Base-by-base conservation (phyloP, 805 yeast species). In the Candida khao-thaluensis region DNA sequence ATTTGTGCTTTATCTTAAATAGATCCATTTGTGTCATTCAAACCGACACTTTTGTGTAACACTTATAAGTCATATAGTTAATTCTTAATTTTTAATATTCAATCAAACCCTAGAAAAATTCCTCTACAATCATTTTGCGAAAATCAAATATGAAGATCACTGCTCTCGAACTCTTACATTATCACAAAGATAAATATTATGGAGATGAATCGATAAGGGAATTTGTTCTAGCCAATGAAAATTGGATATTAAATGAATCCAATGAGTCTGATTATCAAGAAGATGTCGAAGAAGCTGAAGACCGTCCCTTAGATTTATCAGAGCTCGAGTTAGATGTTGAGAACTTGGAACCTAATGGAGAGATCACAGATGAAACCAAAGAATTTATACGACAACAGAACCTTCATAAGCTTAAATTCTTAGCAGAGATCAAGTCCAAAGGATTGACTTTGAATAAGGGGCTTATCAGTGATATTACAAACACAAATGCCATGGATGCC, bases 401-500 rank as follows among this genome's bases (percentile, higher is more conserved):
- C 31, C 35, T 38, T 7, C 66, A 62, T 32, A 44, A 36, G 32
- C 40, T 31, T 12, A 47, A 49, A 17, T 62, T 62, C 35, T 38
- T 51, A 15, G 37, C 50, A 12, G 66, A 62, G 35, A 52, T 61
- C 15, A 30, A 43, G 17, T 35, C 45, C 11, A 56, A 50, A 37
- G 62, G 62, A 2, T 32, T 56, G 15, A 4, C 22, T 3, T 17
- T 33, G 10, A 33, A 33, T 12, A 23, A 31, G 14, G 32, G 16
- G 11, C 9, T 29, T 4, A 17, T 29, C 5, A 26, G 15, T 29
- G 23, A 28, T 7, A 30, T n/a, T 8, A 37, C 20, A n/a, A 37
- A 11, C 15, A 20, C 23, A 18, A 18, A 12, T 15, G 20, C 17
- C 11, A 15, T 30, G 18, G 20, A 23, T 27, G n/a, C 23, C 28